A percentile compares a stretch with the other conserved stretches of the same genome.
phyloP scores from a whole-genome alignment of 2,329 filamentous ascomycete genomes.

The Leptographium flavum region DNA sequence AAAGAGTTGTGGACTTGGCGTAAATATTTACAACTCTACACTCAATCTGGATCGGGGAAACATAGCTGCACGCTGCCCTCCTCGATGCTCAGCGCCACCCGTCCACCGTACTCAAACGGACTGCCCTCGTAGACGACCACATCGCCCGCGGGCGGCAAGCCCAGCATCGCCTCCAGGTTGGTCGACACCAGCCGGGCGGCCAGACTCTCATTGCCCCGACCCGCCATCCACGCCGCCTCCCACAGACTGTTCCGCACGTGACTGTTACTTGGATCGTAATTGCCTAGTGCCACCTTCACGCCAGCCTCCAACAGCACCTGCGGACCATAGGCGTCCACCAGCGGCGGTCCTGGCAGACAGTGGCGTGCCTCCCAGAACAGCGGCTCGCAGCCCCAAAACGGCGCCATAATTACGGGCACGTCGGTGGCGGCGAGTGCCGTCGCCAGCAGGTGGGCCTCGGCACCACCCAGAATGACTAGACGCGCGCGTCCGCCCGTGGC shows the following conservation, averaged over 20 bases:
- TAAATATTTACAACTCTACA: too few species aligned
- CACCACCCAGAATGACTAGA: constrained; percentile 26
- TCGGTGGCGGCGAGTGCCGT: constrained; percentile 21
- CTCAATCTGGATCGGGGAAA: constrained; percentile 2
- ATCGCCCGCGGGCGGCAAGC: constrained; percentile 20
- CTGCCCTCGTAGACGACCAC: constrained; percentile 28
- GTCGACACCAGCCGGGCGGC: constrained; percentile 21
- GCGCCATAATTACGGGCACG: constrained; percentile 23
- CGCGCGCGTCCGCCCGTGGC: constrained; percentile 18
- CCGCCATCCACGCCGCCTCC: constrained; percentile 1
- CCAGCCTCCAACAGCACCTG: constrained; percentile 23
- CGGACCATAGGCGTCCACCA: constrained; percentile 11
- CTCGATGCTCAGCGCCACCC: constrained; percentile 13
- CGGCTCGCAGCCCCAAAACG: constrained; percentile 20
- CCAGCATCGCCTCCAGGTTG: constrained; percentile 27
- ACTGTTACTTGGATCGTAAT: constrained; percentile 1
- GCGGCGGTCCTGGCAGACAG: constrained; percentile 25
- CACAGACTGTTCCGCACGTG: constrained; percentile 1
- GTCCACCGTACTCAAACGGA: constrained; percentile 25
- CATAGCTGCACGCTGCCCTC: not conserved
- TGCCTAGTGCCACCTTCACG: constrained; percentile 13
- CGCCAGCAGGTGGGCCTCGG: constrained; percentile 10
- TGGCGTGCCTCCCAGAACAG: constrained; percentile 22
- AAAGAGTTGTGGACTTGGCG: too few species aligned
- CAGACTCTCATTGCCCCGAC: constrained; percentile 12